Evolutionary conservation across 306 rosid species (phyloP).

Genomic region (Rosa persica): DNA sequence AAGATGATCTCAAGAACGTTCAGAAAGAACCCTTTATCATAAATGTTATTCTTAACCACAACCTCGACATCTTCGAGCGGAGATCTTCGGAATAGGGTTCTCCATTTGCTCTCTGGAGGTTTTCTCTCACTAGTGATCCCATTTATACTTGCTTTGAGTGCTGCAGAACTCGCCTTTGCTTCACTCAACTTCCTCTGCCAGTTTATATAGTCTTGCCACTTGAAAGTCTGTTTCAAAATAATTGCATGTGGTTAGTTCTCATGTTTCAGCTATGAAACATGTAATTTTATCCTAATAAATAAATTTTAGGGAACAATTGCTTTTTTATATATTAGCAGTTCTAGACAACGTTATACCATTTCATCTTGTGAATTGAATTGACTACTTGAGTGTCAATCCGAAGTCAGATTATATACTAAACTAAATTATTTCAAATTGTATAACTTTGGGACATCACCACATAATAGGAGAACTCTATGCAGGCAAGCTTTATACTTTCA

Average conservation of each 20-base stretch:
- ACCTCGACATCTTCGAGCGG: constrained; percentile 53
- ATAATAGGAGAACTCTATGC: background rate
- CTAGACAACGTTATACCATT: background rate
- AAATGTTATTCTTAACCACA: constrained; percentile 61
- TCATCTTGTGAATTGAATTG: background rate
- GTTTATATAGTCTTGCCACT: constrained; percentile 83
- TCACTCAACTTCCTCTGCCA: constrained; percentile 75
- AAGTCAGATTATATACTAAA: background rate
- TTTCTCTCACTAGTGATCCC: constrained; percentile 50
- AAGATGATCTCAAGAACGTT: constrained; percentile 63
- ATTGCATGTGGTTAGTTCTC: background rate
- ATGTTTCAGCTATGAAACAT: background rate
- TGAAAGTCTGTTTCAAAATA: constrained; percentile 63
- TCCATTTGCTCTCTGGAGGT: constrained; percentile 68
- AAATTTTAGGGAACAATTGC: background rate
- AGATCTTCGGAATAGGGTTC: constrained; percentile 60
- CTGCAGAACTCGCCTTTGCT: constrained; percentile 66
- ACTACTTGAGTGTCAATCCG: background rate
- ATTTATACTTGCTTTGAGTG: constrained; percentile 56
- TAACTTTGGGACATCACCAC: background rate
- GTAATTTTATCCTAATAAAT: background rate
- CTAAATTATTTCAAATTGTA: background rate
- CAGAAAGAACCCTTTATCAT: constrained; percentile 62
- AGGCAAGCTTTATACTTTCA: background rate
- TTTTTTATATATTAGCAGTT: background rate